Conservation (phyloP, 306 rosid species). For the apple (Malus domestica) region ASM211411v1 NC_041795.1:5850501-5851000, state of each 20-base stretch:
- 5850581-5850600: background rate
- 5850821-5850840: background rate
- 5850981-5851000: no score
- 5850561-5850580: background rate
- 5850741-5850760: background rate
- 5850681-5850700: background rate
- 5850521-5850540: background rate
- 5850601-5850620: background rate
- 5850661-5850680: background rate
- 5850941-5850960: background rate
- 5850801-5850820: background rate
- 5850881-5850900: background rate
- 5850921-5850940: background rate
- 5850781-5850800: background rate
- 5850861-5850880: no score
- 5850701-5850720: background rate
- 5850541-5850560: background rate
- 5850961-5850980: no score
- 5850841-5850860: background rate
- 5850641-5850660: background rate
- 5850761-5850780: background rate
- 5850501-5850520: background rate
- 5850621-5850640: background rate
- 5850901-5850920: background rate
- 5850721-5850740: background rate